phyloP scores from a whole-genome alignment of 768 basidiomycete genomes.

The Serendipita sp. region DNA sequence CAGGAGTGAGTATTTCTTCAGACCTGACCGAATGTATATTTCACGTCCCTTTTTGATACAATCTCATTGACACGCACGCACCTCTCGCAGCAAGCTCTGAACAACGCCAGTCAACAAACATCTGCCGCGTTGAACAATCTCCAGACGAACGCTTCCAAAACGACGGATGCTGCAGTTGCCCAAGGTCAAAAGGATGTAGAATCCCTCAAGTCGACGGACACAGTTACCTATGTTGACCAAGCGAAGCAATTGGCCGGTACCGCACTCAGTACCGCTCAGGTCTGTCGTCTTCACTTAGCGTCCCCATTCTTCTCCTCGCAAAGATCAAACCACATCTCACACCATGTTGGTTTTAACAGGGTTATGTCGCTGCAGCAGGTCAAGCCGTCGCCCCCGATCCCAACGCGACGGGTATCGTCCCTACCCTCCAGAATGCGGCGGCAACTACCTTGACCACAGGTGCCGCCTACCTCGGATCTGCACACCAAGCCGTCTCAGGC shows the following conservation, averaged over 20 bases:
- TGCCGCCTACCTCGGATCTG: conserved; percentile 20
- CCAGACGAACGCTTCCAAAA: conserved; percentile 19
- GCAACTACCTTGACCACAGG: conserved; percentile 19
- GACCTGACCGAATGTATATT: background rate
- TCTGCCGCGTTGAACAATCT: conserved; percentile 19
- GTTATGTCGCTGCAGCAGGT: conserved; percentile 10
- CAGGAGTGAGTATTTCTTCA: background rate
- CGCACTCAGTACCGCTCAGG: conserved; percentile 33
- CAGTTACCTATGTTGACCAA: conserved; percentile 37
- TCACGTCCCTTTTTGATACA: background rate
- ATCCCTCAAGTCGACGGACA: conserved; percentile 24
- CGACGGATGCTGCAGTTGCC: conserved; percentile 37
- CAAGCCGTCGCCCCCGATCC: background rate
- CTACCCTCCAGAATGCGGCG: conserved; percentile 24
- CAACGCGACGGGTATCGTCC: conserved; percentile 16
- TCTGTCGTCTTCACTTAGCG: too few species aligned
- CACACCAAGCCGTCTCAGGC: conserved; percentile 20
- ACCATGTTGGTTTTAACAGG: too few species aligned
- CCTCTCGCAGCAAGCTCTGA: conserved; percentile 3
- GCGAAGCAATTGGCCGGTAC: conserved; percentile 33
- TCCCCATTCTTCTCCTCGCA: too few species aligned
- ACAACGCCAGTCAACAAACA: conserved; percentile 11
- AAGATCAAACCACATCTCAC: too few species aligned
- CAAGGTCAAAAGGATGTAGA: conserved; percentile 41
- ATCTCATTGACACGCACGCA: background rate